Evolutionary conservation across 805 yeast genomes (phyloP), one percentile per base, ranked within the genome.

Genomic region (Candida ipomoeae): DNA sequence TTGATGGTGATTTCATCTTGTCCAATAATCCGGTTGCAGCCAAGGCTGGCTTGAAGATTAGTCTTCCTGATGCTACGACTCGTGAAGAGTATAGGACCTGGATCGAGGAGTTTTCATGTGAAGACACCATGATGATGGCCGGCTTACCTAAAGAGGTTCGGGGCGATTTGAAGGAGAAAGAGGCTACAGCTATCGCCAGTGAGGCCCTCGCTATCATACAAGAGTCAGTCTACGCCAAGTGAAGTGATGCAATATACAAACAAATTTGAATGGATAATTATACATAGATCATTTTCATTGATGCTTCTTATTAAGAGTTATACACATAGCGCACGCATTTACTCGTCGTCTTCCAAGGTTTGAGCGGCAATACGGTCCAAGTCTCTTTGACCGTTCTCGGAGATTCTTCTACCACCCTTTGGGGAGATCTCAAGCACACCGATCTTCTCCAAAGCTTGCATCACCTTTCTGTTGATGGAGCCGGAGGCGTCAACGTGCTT

Each of bases 301-400:
- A 52, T 52, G 53, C 53, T 52, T 52, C 44, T 48, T 53, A 54
- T 55, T 55, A 55, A 53, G 52, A 55, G 56, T 49, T 55, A 55
- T 51, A 53, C 53, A 53, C 53, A 53, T 36, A 42, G 52, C 37
- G 40, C 48, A 52, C 50, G 53, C 54, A 53, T 49, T 55, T 56
- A 55, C 57, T 73, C 71, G 59, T 87, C 95, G 71, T 87, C 94
- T 81, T 90, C 96, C 77, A 88, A 84, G 75, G 96, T 89, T 82
- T 90, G 96, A 77, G 96, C 96, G 74, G 98, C 98, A 78, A 92
- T 92, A 86, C 99, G 97, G 83, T 94, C 99, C 82, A 94, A 87
- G 83, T 94, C 99, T 89, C 99, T 91, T 83, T 92, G 98, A 77
- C 99, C 99, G 81, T 90, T 88, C 76, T 89, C 97, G 61, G 97